Percentiles rank a stretch among this genome's conserved stretches.
phyloP scores from a whole-genome alignment of 2,329 filamentous ascomycete genomes.

The Talaromyces islandicus region DNA sequence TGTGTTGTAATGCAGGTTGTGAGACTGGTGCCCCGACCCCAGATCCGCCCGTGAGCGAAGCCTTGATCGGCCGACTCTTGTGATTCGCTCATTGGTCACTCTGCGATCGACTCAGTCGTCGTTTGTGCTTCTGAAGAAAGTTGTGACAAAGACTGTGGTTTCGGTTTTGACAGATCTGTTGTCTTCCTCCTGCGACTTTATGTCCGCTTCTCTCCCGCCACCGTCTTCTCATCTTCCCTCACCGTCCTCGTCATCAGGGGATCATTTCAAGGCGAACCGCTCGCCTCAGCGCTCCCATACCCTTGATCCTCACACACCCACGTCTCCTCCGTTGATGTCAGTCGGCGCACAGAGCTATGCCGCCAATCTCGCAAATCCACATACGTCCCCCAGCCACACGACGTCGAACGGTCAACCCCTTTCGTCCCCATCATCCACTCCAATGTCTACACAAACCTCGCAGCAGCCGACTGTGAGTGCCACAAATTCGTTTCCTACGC shows the following conservation, averaged over 20 bases:
- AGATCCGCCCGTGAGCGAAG: conserved; percentile 9
- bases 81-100: conserved; percentile 9
- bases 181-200: conserved; percentile 14
- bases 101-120: conserved; percentile 6
- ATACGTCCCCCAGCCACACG: conserved; percentile 41
- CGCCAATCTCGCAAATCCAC: conserved; percentile 38
- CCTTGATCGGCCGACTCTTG: conserved; percentile 8
- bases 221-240: conserved; percentile 31
- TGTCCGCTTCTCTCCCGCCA: conserved; percentile 33
- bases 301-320: conserved; percentile 32
- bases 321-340: conserved; percentile 46
- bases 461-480: conserved; percentile 35
- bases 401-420: conserved; percentile 34
- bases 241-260: conserved; percentile 37
- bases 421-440: conserved; percentile 36
- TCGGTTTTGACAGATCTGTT: neutral
- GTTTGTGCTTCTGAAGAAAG: neutral
- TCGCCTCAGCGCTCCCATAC: conserved; percentile 24
- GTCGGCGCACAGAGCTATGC: conserved; percentile 45
- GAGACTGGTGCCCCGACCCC: conserved; percentile 4
- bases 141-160: neutral
- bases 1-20: conserved; percentile 10
- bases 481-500: conserved; percentile 40
- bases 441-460: conserved; percentile 38
- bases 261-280: conserved; percentile 30